A percentile compares a stretch with the other conserved stretches of the same genome.
phyloP scores from a whole-genome alignment of 2,329 filamentous ascomycete genomes.

The Neodidymelliopsis sp. region DNA sequence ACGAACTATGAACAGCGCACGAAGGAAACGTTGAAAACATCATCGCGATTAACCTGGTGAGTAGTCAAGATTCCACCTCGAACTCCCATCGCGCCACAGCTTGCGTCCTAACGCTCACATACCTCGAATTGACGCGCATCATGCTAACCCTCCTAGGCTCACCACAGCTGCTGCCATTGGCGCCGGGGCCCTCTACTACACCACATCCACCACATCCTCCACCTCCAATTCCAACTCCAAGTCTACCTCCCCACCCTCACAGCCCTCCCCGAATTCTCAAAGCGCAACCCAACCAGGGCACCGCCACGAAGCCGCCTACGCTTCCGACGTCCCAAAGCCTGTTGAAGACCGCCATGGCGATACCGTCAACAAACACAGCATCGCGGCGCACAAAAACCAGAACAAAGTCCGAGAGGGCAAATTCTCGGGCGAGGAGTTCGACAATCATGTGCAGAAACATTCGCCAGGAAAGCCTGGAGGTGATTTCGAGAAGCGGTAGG shows the following conservation, averaged over 20 bases:
- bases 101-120: not conserved
- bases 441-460: slow-evolving; percentile 35
- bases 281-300: slow-evolving; percentile 10
- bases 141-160: slow-evolving; percentile 20
- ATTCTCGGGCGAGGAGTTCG: slow-evolving; percentile 35
- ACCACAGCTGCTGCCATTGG: slow-evolving; percentile 26
- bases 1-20: slow-evolving; percentile 31
- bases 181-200: slow-evolving; percentile 28
- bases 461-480: slow-evolving; percentile 25
- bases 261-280: not conserved
- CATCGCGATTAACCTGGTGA: slow-evolving; percentile 30
- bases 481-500: slow-evolving; percentile 35
- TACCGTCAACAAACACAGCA: slow-evolving; percentile 33
- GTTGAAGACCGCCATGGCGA: slow-evolving; percentile 37
- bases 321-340: slow-evolving; percentile 31
- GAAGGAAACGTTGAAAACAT: slow-evolving; percentile 24
- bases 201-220: slow-evolving; percentile 3
- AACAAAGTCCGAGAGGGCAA: slow-evolving; percentile 30
- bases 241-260: not conserved
- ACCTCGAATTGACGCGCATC: not conserved
- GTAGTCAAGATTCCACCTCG: slow-evolving; percentile 5
- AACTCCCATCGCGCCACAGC: not conserved
- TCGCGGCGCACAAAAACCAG: slow-evolving; percentile 37
- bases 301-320: slow-evolving; percentile 20
- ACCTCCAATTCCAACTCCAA: not conserved